Evolutionary conservation across 1,284 basidiomycete species (phyloP).

Genomic region (Tetrapyrgos nigripes): DNA sequence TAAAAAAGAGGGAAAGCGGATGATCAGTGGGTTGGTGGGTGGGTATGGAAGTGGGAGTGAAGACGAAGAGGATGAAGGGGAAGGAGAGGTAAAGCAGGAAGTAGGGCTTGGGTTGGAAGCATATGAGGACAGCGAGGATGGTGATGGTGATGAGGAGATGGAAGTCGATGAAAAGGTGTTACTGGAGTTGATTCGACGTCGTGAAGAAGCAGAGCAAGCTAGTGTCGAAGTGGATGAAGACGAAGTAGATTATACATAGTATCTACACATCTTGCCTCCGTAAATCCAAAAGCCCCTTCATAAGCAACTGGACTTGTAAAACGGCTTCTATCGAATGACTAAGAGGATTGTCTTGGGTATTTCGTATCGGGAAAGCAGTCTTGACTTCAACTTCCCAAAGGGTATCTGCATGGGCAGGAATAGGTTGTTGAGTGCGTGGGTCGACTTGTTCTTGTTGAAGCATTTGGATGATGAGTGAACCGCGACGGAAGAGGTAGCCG

Average conservation of each 20-base stretch:
- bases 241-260: conserved; percentile 53
- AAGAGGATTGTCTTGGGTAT: conserved; percentile 72
- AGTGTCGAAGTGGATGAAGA: conserved; percentile 52
- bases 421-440: conserved; percentile 71
- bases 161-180: conserved; percentile 56
- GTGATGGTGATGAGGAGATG: conserved; percentile 37
- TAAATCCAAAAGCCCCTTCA: conserved; percentile 80
- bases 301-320: conserved; percentile 76
- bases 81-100: conserved; percentile 35
- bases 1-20: conserved; percentile 53
- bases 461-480: conserved; percentile 75
- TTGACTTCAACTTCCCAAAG: conserved; percentile 87
- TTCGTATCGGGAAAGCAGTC: conserved; percentile 75
- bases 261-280: conserved; percentile 64
- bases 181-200: conserved; percentile 54
- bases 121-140: conserved; percentile 62
- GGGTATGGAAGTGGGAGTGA: conserved; percentile 70
- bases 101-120: conserved; percentile 54
- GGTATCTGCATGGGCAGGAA: conserved; percentile 74
- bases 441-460: conserved; percentile 84
- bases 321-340: conserved; percentile 71
- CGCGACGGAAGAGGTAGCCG: conserved; percentile 76
- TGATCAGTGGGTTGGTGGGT: conserved; percentile 64
- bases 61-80: conserved; percentile 42
- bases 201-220: conserved; percentile 33